Evolutionary conservation across 129 eudicot genomes (phyloP), one percentile per base, ranked within the genome.

Genomic region (Centella asiatica): DNA sequence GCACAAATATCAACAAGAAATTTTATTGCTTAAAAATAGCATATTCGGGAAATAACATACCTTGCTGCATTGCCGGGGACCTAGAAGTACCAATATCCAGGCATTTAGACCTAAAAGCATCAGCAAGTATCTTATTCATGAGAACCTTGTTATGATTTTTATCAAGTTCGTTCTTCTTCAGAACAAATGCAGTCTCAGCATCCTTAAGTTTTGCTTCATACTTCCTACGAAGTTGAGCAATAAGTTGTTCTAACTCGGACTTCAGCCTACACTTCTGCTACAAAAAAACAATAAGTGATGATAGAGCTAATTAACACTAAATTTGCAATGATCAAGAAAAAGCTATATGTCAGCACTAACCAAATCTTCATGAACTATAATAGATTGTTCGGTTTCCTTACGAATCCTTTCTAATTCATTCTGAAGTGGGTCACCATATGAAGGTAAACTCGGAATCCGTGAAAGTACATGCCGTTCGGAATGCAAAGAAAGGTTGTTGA

Each of bases 91-190:
- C 70, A 62, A 67, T 49, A 74, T 89, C 95, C 67, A 74, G 45
- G 72, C 88, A 86, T 74, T 76, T 81, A 12, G 75, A 81, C 69
- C 77, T 77, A 68, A 72, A 81, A 55, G 79, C 71, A n/a, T 85
- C 93, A 0, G 92, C 95, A 72, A 90, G 68, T 20, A 69, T 42
- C 64, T 76, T 78, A 75, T 81, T 86, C 83, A 71, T 77, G 31
- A 70, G 56, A 39, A 75, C 81, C 60, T 63, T 75, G 45, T 75
- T 75, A 31, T 59, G 66, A 74, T 72, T 74, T 22, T 44, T 9
- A 23, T 90, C 94, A 52, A 86, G 75, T 68, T 70, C 94, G n/a
- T 70, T 77, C 61, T 61, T 79, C 61, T 73, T 90, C 37, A 31
- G 65, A 33, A 53, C 62, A 76, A 66, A 83, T 7, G 81, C 80